Base-by-base conservation (phyloP, 2,329 filamentous ascomycete genomes). In the Fusarium beomiforme region DNA sequence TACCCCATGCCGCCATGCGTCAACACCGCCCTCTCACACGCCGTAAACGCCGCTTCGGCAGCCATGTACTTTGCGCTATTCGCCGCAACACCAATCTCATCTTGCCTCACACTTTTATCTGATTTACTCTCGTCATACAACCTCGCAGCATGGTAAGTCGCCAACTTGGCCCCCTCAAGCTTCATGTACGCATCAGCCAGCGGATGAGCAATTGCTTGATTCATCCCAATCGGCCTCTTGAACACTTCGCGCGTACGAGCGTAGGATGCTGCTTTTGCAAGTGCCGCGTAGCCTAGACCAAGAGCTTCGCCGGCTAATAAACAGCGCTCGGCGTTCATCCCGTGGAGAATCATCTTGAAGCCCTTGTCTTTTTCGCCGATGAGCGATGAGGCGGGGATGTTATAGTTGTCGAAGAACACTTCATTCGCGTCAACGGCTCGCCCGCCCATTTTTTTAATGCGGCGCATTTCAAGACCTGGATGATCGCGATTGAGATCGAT, bases 401-500 rank as follows among this genome's bases (percentile, higher is more conserved):
- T 79, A 79, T 95, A 97, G 71, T 91, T 88, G 79, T 96, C 92
- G 78, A 97, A 96, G 80, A 97, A 97, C 3, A 97, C 91, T 77
- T 96, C 92, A 72, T 97, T 97, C 1, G 93, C 92, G 75, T 96
- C 93, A 2, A 97, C 89, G 0, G 93, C 92, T 16, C 92, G 85
- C 0, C 93, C 92, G 12, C 94, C 94, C 93, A 97, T 96, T 79
- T 97, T 97, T 80, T 88, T 90, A 73, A 97, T 97, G 76, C 83
- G 88, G 44, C 88, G 89, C 77, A 96, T 83, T 13, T 91, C 88
- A 2, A 95, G 82, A 0, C 86, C 86, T 0, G 91, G 86, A 7
- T 86, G 81, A 0, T 77, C 77, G 24, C 86, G 86, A 78, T 95
- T 88, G 8, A 97, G 85, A 64, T 93, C 89, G 64, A 97, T 93